Evolutionary conservation across 2,329 filamentous ascomycete species (phyloP), one percentile per base, ranked within the genome.

Genomic region (Parafenestella ontariensis): DNA sequence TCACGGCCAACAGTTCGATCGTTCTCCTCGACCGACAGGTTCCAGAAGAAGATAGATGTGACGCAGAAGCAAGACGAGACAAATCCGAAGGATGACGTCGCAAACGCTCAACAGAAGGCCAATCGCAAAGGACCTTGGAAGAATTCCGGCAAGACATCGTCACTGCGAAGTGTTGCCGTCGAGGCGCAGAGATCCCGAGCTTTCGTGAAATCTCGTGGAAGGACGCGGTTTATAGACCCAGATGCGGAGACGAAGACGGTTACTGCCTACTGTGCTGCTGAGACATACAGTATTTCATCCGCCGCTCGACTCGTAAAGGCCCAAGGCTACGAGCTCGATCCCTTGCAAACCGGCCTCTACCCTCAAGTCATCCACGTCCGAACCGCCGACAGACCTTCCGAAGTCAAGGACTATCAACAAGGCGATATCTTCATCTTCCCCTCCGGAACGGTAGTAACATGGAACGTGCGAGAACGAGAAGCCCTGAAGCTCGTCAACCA

Each of bases 341-440:
- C 87, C 1, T 80, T 81, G 56, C 77, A 81, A 40, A 89, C 86
- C 1, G 84, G 82, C 3, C 77, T 89, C 3, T 87, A 84, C 58
- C 85, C 86, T 1, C 86, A 89, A 66, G 86, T 89, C 29, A 80
- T 89, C 31, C 87, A 89, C 64, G 76, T 89, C 13, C 79, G 79
- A 50, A 78, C 77, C 7, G 74, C 73, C 0, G 77, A 77, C 43
- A 66, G 72, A 46, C 65, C 74, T 6, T 64, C 70, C 17, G 72
- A 74, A 53, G 69, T 76, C 45, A 74, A 80, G 78, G 49, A 80
- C 81, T 69, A 75, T 84, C 86, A 70, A 33, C 69, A 71, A 44
- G 93, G 92, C 29, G 95, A 99, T 77, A 87, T 98, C 46, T 98
- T 98, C 71, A 88, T 99, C 52, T 99, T 99, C 64, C 92, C 94